phyloP scores from a whole-genome alignment of 768 basidiomycete genomes.

The Lactarius sp. region DNA sequence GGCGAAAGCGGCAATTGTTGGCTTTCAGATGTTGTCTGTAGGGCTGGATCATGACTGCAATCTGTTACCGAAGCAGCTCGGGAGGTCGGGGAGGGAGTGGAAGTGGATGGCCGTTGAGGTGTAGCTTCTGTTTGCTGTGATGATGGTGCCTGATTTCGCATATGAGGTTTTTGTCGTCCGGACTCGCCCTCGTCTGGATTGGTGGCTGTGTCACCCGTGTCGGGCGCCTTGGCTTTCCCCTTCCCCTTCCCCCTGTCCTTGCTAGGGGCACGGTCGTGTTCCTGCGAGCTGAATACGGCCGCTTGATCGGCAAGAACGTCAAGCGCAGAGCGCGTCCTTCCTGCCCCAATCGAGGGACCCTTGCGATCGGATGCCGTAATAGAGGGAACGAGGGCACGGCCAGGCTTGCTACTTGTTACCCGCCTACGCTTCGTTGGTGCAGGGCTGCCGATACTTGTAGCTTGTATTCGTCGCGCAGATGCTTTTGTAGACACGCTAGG shows the following conservation, averaged over 20 bases:
- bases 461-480: constrained; percentile 30
- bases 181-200: neutral
- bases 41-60: constrained; percentile 2
- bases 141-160: constrained; percentile 1
- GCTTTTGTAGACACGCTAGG: constrained; percentile 11
- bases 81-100: neutral
- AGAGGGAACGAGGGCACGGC: constrained; percentile 10
- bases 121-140: neutral
- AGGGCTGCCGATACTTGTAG: constrained; percentile 34
- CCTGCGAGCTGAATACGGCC: constrained; percentile 40
- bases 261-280: constrained; percentile 24
- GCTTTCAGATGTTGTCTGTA: neutral
- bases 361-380: neutral
- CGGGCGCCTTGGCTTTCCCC: constrained; percentile 15
- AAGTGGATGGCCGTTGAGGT: neutral
- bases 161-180: neutral
- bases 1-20: neutral
- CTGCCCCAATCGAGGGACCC: constrained; percentile 3
- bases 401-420: constrained; percentile 17
- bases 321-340: constrained; percentile 38
- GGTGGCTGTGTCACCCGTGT: neutral
- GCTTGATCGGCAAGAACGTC: constrained; percentile 76
- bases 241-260: constrained; percentile 24
- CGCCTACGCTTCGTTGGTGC: constrained; percentile 37
- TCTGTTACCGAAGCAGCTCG: neutral